Base-by-base conservation (phyloP, 805 yeast genomes). In the Saccharomycopsis amapae region DNA sequence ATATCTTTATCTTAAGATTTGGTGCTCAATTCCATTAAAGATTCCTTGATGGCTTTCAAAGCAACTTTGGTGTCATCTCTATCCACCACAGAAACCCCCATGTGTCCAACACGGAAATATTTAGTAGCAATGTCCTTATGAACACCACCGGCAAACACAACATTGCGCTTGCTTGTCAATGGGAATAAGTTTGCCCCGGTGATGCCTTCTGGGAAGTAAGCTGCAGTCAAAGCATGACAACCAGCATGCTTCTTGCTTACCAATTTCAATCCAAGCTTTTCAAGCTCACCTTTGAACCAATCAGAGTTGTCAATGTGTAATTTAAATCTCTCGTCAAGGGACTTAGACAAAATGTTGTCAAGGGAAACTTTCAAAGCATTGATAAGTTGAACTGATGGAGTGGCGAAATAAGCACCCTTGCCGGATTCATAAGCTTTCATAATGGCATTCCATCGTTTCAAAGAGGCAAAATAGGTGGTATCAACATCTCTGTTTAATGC, bases 91-190 rank as follows among this genome's bases (percentile, higher is more conserved):
- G 88, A 74, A 49, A 78, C 80, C 52, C 97, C 96, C 97, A 90
- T 90, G 67, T 89, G 97, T 30, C 97, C 97, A 49, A 89, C 79
- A 65, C 97, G 78, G 70, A 90, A 85, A 68, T 89, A 89, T 62
- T 82, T 80, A 49, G 83, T 75, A 39, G 78, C 81, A 57, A 87
- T 78, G 20, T 79, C 86, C 63, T 78, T 80, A 67, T 85, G 90
- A 53, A 89, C 82, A 48, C 97, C 97, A 41, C 93, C 94, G 38
- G 97, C 96, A 40, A 89, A 74, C 20, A 81, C 76, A 58, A 84
- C 76, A 17, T 88, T 89, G 55, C 78, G 75, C 43, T 71, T 63
- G 50, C 79, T 76, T 53, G 85, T 64, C 40, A 54, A 58, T 38
- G 72, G 65, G 51, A 86, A 68, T 40, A 85, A 71, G 43, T 78